Base-by-base conservation (phyloP, 208 protist species). In the Endotrypanum monterogeii region DNA sequence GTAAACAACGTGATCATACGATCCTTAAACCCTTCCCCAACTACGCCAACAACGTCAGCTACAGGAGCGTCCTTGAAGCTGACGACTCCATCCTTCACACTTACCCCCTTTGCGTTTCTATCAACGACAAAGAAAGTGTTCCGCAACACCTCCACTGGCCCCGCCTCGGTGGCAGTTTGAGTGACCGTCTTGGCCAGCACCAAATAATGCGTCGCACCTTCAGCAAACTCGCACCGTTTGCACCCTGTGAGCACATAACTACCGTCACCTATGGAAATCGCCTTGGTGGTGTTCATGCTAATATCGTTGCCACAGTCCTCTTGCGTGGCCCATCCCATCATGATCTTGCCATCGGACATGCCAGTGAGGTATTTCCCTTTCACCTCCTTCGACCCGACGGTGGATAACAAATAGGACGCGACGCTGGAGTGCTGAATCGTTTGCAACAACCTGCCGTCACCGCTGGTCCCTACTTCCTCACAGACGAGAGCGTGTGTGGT, bases 21-120 rank as follows among this genome's bases (percentile, higher is more conserved):
- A 73, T 94, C 82, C 76, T 89, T 93, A 72, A 94, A 95, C 9
- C 90, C 93, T 37, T 97, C 93, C 28, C 93, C 92, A 56, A 97
- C 83, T 7, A 88, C 86, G 11, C 93, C 93, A 73, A 97, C 79
- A 44, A 94, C 73, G 63, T 94, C 90, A 20, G 82, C 76, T 12
- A 68, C 89, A 16, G 82, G 83, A 16, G 87, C 63, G 44, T 85
- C 84, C 8, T 83, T 73, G 44, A 95, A 85, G 39, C 70, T 75
- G 63, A 97, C 80, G 0, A 41, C 61, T 39, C 73, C 73, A 0
- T 66, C 58, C 8, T 44, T 79, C 48, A 87, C 87, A 39, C 60
- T 74, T 12, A 93, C 74, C 76, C 77, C 73, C 55, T 85, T 56
- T 23, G 87, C 80, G 63, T 84, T 76, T 30, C 77, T 88, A 46